Evolutionary conservation across 2,329 filamentous ascomycete species (phyloP).

Genomic region (Aplosporella prunicola): DNA sequence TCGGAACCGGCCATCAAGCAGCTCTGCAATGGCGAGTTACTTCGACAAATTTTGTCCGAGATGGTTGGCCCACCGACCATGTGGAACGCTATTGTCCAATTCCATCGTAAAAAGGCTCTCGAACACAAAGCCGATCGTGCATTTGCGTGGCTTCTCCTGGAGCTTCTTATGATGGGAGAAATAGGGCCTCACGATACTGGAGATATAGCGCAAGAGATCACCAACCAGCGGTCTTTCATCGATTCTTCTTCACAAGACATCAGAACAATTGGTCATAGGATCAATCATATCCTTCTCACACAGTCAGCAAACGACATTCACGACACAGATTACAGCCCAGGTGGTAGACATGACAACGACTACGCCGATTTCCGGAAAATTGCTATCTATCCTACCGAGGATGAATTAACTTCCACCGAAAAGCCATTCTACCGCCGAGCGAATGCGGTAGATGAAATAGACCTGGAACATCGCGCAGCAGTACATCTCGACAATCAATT

Average conservation of each 20-base stretch:
- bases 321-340: conserved; percentile 31
- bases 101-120: conserved; percentile 19
- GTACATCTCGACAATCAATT: conserved; percentile 62
- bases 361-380: conserved; percentile 51
- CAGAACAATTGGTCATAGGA: conserved; percentile 48
- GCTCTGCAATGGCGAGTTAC: conserved; percentile 41
- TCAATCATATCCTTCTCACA: conserved; percentile 31
- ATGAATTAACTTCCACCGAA: conserved; percentile 50
- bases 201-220: background rate
- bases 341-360: conserved; percentile 68
- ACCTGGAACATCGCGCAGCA: conserved; percentile 30
- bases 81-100: conserved; percentile 41
- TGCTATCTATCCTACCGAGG: conserved; percentile 54
- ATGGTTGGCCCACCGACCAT: conserved; percentile 46
- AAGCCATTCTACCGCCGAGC: conserved; percentile 47
- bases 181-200: no score
- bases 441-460: conserved; percentile 39
- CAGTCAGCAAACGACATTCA: no score
- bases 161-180: no score
- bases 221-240: conserved; percentile 12
- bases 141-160: conserved; percentile 33
- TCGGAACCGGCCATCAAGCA: conserved; percentile 37
- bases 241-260: conserved; percentile 38
- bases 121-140: conserved; percentile 17
- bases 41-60: conserved; percentile 37